These are phyloP conservation scores for Triangularia setosa DNA, from an alignment of 2,329 filamentous ascomycete species.

Conservation along the genomic window DNA sequence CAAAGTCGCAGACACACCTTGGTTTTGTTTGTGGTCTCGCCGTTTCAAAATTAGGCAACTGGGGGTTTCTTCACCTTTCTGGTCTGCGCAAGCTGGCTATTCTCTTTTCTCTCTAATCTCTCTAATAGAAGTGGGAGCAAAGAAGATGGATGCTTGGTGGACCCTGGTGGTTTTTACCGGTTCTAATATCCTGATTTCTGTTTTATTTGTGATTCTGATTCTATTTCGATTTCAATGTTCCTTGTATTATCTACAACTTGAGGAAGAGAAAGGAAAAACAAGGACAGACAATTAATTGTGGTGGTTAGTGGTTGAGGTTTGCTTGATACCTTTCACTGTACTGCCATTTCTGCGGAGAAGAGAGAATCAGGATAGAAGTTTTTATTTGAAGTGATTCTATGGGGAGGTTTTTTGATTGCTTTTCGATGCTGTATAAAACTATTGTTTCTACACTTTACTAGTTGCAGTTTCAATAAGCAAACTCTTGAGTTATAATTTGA, in stretches of 20 bases:
- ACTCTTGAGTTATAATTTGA: too few species aligned
- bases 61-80: neutral
- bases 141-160: neutral
- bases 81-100: neutral
- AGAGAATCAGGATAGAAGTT: neutral
- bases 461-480: too few species aligned
- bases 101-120: constrained; percentile 2
- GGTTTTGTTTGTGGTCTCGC: neutral
- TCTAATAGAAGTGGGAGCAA: neutral
- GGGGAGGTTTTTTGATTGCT: neutral
- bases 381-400: neutral
- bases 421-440: too few species aligned
- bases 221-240: neutral
- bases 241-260: neutral
- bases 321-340: neutral
- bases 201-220: neutral
- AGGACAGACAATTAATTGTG: neutral
- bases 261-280: neutral
- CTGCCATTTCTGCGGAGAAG: neutral
- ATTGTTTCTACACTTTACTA: too few species aligned
- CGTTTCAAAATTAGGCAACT: too few species aligned
- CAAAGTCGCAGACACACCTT: constrained; percentile 7
- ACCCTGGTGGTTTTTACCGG: neutral
- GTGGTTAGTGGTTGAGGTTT: neutral
- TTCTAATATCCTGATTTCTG: neutral